Evolutionary conservation across 495 filamentous ascomycete species (phyloP), one percentile per base, ranked within the genome.

Genomic region (Sporormia fimetaria): DNA sequence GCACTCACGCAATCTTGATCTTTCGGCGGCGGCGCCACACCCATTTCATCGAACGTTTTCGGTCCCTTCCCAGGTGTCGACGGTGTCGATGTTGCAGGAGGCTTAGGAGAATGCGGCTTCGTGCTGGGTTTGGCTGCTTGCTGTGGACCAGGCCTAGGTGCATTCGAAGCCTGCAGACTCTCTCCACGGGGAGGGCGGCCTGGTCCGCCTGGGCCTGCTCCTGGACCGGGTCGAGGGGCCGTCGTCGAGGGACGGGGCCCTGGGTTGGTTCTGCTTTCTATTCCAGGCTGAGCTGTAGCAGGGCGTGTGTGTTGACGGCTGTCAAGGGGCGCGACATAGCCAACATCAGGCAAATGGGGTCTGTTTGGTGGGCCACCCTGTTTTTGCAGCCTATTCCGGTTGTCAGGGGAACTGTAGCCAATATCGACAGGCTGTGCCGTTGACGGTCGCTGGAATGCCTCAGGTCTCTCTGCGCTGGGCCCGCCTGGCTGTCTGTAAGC

Each of bases 11-110:
- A 98, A 60, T 96, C 88, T 47, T 71, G 72, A 23, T 93, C 82
- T 44, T 80, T 71, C 58, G 84, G 82, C 21, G 68, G 76, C 50
- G 73, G 68, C 10, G 84, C 82, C 49, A 98, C 85, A 37, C 88
- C 88, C 90, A 98, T 98, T 56, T 88, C 87, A 56, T 95, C 88
- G 57, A 98, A 98, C 2, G 90, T 98, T 59, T 92, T 84, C 3
- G 90, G 90, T 7, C 92, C 90, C 57, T 84, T 82, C 33, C 78
- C 75, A 14, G 77, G 72, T 18, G 69, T 70, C 37, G 37, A 33
- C 24, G 51, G 42, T 27, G 33, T 17, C n/a, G 43, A 30, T 22
- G 51, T 38, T 21, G 43, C 17, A 36, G 44, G 41, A 27, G 28
- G 56, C 55, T 10, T 63, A 59, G 11, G 61, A 60, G 20, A 63